Evolutionary conservation across 805 yeast genomes (phyloP).

Genomic region (Ogataea glucozyma): DNA sequence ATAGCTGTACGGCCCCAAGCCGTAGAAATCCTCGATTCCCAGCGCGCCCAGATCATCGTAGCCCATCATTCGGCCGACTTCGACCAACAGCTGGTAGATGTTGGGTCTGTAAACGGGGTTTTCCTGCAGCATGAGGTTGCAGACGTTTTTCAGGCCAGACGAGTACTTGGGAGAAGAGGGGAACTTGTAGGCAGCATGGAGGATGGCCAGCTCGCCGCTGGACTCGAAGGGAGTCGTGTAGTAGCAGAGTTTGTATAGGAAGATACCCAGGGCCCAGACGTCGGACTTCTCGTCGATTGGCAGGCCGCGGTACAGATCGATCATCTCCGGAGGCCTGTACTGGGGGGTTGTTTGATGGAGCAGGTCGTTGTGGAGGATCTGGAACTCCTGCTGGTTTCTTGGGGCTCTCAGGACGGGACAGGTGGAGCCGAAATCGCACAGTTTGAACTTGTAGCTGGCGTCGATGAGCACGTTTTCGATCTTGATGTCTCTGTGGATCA

Average conservation of each 20-base stretch:
- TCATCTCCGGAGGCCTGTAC: slow-evolving; percentile 94
- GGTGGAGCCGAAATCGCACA: slow-evolving; percentile 94
- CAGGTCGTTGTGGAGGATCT: slow-evolving; percentile 77
- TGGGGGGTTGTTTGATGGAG: slow-evolving; percentile 94
- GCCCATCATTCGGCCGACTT: slow-evolving; percentile 61
- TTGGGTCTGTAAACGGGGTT: slow-evolving; percentile 84
- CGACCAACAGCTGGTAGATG: slow-evolving; percentile 72
- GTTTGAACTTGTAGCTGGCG: slow-evolving; percentile 64
- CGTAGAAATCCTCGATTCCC: slow-evolving; percentile 37
- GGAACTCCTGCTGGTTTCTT: slow-evolving; percentile 69
- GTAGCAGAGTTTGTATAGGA: slow-evolving; percentile 85
- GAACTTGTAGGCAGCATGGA: slow-evolving; percentile 80
- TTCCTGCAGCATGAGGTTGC: slow-evolving; percentile 77
- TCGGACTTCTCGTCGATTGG: slow-evolving; percentile 92
- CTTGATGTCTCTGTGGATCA: slow-evolving; percentile 91
- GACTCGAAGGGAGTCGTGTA: slow-evolving; percentile 95
- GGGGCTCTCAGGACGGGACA: slow-evolving; percentile 74
- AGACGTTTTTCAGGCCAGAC: slow-evolving; percentile 69
- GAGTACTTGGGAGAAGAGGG: slow-evolving; percentile 71
- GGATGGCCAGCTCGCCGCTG: slow-evolving; percentile 80
- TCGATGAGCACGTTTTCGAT: slow-evolving; percentile 92
- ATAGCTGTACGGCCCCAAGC: slow-evolving; percentile 32
- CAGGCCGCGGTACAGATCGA: slow-evolving; percentile 76
- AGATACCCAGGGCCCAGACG: slow-evolving; percentile 96
- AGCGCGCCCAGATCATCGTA: slow-evolving; percentile 39